These are phyloP conservation scores for Solanum lycopersicoides DNA, from an alignment of 257 asterid species.

Conservation along the genomic window DNA sequence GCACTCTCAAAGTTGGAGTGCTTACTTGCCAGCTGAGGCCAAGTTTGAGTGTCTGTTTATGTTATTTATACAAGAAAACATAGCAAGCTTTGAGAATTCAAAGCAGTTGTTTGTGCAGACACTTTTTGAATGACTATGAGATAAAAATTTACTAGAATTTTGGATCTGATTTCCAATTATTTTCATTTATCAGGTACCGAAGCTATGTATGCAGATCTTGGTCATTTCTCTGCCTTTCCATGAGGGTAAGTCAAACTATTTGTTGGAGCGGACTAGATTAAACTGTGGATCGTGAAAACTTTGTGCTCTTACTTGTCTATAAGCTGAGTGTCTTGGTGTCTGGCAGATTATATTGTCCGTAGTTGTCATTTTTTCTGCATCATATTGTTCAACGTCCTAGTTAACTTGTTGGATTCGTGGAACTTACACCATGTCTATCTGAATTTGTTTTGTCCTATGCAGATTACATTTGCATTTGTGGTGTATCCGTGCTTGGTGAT, in stretches of 20 bases:
- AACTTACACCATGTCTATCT: not conserved
- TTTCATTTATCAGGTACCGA: not conserved
- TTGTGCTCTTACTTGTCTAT: not conserved
- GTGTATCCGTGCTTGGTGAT: conserved; percentile 86
- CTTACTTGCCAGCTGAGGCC: not conserved
- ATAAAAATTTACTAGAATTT: not conserved
- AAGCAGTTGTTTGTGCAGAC: not conserved
- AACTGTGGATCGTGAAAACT: not conserved
- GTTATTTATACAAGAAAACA: not conserved
- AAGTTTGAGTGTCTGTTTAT: not conserved
- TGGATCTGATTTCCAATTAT: not conserved
- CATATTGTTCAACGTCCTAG: not conserved
- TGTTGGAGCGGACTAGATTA: not conserved
- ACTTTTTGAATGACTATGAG: not conserved
- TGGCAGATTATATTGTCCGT: not conserved
- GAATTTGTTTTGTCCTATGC: conserved; percentile 10
- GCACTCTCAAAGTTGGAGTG: not conserved
- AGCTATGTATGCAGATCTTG: conserved; percentile 2
- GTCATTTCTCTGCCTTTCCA: conserved; percentile 5
- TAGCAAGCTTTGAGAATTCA: not conserved
- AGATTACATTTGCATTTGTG: conserved; percentile 65
- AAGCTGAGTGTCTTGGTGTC: not conserved
- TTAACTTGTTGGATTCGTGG: not conserved
- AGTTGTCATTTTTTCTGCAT: not conserved
- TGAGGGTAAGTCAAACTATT: not conserved